phyloP scores from a whole-genome alignment of 2,329 filamentous ascomycete genomes.

The Fusarium sp. region DNA sequence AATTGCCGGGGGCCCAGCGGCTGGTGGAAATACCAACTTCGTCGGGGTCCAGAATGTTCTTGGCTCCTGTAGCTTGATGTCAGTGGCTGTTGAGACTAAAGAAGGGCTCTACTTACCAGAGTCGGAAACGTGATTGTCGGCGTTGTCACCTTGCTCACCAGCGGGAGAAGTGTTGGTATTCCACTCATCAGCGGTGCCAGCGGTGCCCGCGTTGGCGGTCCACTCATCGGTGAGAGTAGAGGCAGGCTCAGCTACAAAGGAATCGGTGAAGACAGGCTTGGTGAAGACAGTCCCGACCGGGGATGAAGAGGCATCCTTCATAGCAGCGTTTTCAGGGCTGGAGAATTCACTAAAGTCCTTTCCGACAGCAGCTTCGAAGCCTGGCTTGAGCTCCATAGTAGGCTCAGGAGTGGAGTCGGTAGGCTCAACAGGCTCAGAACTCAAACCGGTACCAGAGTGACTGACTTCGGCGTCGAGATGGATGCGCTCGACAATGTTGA shows the following conservation, averaged over 20 bases:
- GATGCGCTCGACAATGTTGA: background rate
- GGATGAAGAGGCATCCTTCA: too few relatives aligned
- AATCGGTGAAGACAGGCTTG: background rate
- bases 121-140: background rate
- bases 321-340: background rate
- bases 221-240: background rate
- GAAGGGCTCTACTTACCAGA: background rate
- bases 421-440: background rate
- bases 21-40: slow-evolving; percentile 16
- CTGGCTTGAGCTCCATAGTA: background rate
- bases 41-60: background rate
- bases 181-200: background rate
- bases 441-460: background rate
- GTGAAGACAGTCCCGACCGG: background rate
- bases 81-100: background rate
- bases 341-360: background rate
- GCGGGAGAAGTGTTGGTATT: too few relatives aligned
- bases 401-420: background rate
- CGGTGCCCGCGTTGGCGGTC: background rate
- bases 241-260: background rate
- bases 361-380: background rate
- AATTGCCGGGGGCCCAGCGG: slow-evolving; percentile 7
- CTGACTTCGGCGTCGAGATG: background rate
- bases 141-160: background rate
- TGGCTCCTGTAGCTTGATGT: background rate